Conservation (phyloP, 306 rosid species). For the Medicago ruthenica region DNA sequence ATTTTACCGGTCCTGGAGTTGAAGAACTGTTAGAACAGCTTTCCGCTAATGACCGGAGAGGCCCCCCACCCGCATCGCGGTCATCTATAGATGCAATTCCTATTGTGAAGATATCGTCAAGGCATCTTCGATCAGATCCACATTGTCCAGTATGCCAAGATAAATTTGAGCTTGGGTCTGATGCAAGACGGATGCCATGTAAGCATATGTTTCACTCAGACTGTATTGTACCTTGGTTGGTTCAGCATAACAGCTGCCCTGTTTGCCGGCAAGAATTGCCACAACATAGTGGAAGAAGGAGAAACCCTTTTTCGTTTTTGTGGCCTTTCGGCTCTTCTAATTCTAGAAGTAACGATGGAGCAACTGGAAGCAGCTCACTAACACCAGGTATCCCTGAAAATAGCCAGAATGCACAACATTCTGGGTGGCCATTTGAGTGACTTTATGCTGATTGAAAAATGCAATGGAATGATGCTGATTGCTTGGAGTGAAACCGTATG, state of each 20-base stretch:
- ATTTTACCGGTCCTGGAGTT: slow-evolving; percentile 79
- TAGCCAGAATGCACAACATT: no score
- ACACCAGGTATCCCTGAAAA: no score
- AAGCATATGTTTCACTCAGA: slow-evolving; percentile 70
- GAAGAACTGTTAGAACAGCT: slow-evolving; percentile 82
- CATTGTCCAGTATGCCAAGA: slow-evolving; percentile 79
- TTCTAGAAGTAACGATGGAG: slow-evolving; percentile 50
- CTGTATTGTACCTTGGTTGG: slow-evolving; percentile 81
- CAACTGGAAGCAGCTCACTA: slow-evolving; percentile 41
- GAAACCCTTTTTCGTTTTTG: slow-evolving; percentile 58
- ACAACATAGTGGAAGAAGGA: slow-evolving; percentile 48
- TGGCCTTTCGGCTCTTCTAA: slow-evolving; percentile 76
- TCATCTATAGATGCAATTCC: slow-evolving; percentile 75
- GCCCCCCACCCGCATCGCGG: slow-evolving; percentile 75
- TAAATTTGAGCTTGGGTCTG: slow-evolving; percentile 66
- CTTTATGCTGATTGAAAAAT: no score
- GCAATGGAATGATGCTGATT: slow-evolving; percentile 38
- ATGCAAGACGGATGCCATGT: slow-evolving; percentile 81
- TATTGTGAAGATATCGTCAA: slow-evolving; percentile 57
- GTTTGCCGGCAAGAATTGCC: slow-evolving; percentile 82
- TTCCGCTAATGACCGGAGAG: slow-evolving; percentile 66
- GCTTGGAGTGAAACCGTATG: slow-evolving; percentile 37
- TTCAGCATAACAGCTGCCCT: slow-evolving; percentile 79
- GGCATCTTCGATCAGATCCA: slow-evolving; percentile 74
- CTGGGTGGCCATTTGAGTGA: no score